Conservation (phyloP, 148 eudicot genomes). For the Beta vulgaris region DNA sequence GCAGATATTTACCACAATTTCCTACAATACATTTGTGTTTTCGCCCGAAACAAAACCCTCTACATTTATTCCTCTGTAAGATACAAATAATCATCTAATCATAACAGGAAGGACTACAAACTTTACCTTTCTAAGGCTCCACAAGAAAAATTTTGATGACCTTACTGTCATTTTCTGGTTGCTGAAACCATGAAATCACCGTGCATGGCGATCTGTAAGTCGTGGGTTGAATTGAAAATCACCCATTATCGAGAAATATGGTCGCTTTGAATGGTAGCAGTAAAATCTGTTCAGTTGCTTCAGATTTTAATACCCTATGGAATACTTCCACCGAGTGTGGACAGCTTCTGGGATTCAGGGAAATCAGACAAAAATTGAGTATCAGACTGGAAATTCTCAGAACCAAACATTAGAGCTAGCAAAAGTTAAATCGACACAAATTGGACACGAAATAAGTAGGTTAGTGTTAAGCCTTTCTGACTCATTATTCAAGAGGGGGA, state of each 20-base stretch:
- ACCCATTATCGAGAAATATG: not conserved
- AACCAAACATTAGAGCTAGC: too few relatives aligned
- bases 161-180: slow-evolving; percentile 1
- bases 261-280: slow-evolving; percentile 6
- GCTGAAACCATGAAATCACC: not conserved
- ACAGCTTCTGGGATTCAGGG: slow-evolving; percentile 8
- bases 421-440: too few relatives aligned
- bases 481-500: too few relatives aligned
- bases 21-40: slow-evolving; percentile 10
- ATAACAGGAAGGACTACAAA: slow-evolving; percentile 14
- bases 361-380: not conserved
- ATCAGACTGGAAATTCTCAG: not conserved
- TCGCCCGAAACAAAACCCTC: not conserved
- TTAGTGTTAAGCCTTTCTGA: too few relatives aligned
- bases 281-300: not conserved
- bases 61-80: slow-evolving; percentile 20
- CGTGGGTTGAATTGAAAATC: not conserved
- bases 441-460: too few relatives aligned
- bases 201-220: not conserved
- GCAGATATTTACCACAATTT: slow-evolving; percentile 3
- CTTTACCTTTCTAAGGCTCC: not conserved
- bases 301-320: too few relatives aligned
- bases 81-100: slow-evolving; percentile 33
- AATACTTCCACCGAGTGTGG: not conserved
- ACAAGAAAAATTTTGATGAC: slow-evolving; percentile 5